Base-by-base conservation (phyloP, 148 eudicot species). In the Dianthus caryophyllus region DNA sequence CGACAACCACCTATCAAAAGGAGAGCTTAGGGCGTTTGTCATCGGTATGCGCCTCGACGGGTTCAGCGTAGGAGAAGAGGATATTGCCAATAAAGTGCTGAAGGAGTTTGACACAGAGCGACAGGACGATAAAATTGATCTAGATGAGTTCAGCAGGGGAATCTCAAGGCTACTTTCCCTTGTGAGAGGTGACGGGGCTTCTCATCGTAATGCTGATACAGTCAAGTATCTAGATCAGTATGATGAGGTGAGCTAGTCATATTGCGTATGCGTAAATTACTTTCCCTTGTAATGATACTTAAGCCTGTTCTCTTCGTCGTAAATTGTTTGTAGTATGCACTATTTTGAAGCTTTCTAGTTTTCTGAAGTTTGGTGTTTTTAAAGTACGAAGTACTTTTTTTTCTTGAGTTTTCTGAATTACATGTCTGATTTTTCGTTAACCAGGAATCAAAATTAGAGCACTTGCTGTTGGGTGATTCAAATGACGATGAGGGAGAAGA, bases 281-380 rank as follows among this genome's bases (percentile, higher is more conserved):
- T 48, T 53, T 57, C 10, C 54, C 21, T 39, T 83, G 70, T 84
- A 93, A 97, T 2, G 89, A 67, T 90, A 90, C n/a, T n/a, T n/a
- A n/a, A n/a, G n/a, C n/a, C n/a, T n/a, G n/a, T n/a, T n/a, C n/a
- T n/a, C n/a, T n/a, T n/a, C n/a, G n/a, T n/a, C n/a, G n/a, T n/a
- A n/a, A n/a, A n/a, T 61, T 97, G 97, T 67, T 74, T 33, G 86
- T 97, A 0, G 88, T 93, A 96, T 90, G 88, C 84, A 90, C 90
- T 41, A 66, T 77, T 16, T 87, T 93, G n/a, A 87, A 96, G 71
- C 85, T 93, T 13, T 83, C 98, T 0, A 92, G 90, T n/a, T 93
- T 93, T 80, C 71, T 93, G 64, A 96, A 88, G 14, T 71, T 93
- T 17, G 97, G 90, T 50, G 90, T 87, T 26, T 69, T 75, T n/a